Evolutionary conservation across 495 filamentous ascomycete species (phyloP), one percentile per base, ranked within the genome.

Genomic region (Podospora pseudopauciseta): DNA sequence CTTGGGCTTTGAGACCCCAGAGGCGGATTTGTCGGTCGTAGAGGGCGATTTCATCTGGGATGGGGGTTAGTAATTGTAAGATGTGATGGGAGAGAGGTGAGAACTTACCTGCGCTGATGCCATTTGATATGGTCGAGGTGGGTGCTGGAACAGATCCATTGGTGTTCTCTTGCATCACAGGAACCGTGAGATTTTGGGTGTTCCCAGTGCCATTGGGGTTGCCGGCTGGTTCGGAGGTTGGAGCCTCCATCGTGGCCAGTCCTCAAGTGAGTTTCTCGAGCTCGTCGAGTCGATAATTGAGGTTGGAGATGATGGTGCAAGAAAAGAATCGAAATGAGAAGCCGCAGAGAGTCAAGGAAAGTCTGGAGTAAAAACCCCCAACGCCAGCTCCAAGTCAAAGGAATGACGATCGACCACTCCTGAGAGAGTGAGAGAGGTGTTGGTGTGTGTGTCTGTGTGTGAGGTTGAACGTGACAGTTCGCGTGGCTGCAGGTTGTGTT

Each of bases 21-120:
- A 99, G 87, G n/a, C 95, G 91, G 74, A 98, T 97, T 78, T 99
- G 95, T 23, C 95, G 90, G 79, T 99, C 95, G 79, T 99, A 99
- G 26, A 99, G 87, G 53, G 96, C 96, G 74, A 98, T 97, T 75
- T 99, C 95, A 80, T 97, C 95, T 96, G 70, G 28, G 16, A 18
- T 23, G 19, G 19, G 5, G 15, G 63, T 72, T 55, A 70, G 67
- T 13, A 15, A 49, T 1, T 56, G 1, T 27, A 56, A 39, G 30
- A 27, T 23, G 15, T 23, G 30, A 13, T 32, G 30, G 4, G n/a
- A 27, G 2, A 18, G 15, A n/a, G 57, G 18, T 7, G 32, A 59
- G 19, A 4, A 66, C 72, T 67, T 73, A 74, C 78, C 78, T 34
- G 77, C 74, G 56, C 72, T 77, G 74, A 78, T 77, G 62, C 74